Evolutionary conservation across 1,284 basidiomycete genomes (phyloP).

Genomic region (Marasmius sp.): DNA sequence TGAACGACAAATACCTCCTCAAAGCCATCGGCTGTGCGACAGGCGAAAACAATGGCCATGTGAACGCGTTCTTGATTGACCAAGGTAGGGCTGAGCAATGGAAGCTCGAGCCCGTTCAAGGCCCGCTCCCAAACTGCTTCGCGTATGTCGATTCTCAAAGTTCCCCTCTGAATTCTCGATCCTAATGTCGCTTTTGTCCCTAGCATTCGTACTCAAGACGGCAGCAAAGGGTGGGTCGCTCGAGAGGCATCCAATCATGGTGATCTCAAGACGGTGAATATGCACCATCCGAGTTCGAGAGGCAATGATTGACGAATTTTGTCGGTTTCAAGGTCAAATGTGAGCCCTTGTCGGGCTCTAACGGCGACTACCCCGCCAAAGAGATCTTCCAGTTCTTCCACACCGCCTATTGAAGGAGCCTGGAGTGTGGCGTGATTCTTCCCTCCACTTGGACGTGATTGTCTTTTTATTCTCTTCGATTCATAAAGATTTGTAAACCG

Average conservation of each 20-base stretch:
- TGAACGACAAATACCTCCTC: neutral
- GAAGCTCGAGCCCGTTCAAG: neutral
- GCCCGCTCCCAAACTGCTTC: neutral
- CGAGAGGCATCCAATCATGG: neutral
- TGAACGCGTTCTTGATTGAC: neutral
- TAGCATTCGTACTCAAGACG: neutral
- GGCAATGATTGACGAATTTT: neutral
- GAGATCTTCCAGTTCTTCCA: conserved; percentile 3
- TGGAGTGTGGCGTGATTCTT: neutral
- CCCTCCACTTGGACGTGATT: no score
- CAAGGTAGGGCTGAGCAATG: neutral
- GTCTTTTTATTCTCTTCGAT: no score
- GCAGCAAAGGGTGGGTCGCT: conserved; percentile 2
- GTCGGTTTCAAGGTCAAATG: neutral
- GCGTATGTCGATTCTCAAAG: neutral
- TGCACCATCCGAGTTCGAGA: neutral
- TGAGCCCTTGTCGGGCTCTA: neutral
- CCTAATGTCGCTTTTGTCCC: neutral
- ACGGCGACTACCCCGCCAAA: neutral
- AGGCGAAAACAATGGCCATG: neutral
- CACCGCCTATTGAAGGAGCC: neutral
- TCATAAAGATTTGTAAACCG: no score
- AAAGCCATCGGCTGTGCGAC: neutral
- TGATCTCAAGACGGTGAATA: neutral
- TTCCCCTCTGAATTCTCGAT: neutral